These are phyloP conservation scores for Zygnema cylindricum DNA, from an alignment of 139 green algal species.

Conservation along the genomic window DNA sequence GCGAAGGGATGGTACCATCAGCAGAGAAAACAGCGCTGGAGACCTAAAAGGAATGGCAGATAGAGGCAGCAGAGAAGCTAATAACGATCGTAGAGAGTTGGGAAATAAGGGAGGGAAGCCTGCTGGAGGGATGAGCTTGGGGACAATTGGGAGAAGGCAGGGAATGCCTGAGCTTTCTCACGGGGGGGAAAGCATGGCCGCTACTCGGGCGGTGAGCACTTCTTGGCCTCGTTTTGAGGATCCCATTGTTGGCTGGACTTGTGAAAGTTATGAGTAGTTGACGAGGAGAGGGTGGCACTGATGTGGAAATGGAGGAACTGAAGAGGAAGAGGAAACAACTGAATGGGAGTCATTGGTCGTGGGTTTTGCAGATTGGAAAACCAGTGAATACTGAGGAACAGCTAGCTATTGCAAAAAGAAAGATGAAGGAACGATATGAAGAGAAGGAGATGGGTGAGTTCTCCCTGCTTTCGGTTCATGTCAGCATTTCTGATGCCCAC, in stretches of 20 bases:
- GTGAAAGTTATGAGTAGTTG: no score
- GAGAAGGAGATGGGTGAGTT: background rate
- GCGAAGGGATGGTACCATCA: background rate
- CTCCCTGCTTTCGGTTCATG: no score
- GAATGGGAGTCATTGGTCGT: no score
- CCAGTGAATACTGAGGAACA: background rate
- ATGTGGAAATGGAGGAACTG: no score
- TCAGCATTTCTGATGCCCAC: no score
- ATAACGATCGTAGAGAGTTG: background rate
- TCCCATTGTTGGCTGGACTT: no score
- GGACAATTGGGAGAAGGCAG: background rate
- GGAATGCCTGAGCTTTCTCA: background rate
- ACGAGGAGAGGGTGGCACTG: no score
- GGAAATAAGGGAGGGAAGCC: background rate
- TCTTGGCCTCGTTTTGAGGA: no score
- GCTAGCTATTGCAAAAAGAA: background rate
- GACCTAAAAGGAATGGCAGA: background rate
- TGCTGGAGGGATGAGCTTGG: no score
- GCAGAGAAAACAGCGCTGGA: background rate
- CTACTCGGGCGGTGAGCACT: no score
- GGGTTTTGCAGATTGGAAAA: background rate
- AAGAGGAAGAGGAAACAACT: no score
- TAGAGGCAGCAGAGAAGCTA: background rate
- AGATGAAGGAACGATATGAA: background rate
- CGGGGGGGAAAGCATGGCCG: background rate